Conservation (phyloP, 1,284 basidiomycete genomes). For the Sanguinoderma infundibulare region DNA sequence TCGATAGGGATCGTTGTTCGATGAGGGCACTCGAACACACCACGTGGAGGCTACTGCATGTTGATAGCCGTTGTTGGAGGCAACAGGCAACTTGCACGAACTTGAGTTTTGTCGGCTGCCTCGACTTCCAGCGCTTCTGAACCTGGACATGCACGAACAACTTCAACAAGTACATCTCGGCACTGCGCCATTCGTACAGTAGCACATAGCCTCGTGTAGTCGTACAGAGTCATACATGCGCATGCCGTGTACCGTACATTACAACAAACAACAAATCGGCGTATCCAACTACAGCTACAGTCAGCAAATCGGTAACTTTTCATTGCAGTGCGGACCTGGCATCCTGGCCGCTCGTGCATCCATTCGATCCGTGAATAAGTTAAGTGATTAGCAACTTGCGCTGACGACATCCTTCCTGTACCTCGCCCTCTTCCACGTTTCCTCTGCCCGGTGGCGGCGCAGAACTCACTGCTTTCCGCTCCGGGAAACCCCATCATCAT, state of each 20-base stretch:
- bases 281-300: conserved; percentile 4
- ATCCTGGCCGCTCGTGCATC: neutral
- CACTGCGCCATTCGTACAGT: conserved; percentile 4
- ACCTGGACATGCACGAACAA: too few species aligned
- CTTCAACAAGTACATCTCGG: neutral
- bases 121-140: too few species aligned
- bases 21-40: too few species aligned
- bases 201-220: conserved; percentile 1
- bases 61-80: too few species aligned
- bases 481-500: conserved; percentile 1
- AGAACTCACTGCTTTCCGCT: neutral
- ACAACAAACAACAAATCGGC: conserved; percentile 1
- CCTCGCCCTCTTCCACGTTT: neutral
- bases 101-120: neutral
- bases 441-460: neutral
- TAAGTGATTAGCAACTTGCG: neutral
- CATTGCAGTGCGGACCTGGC: neutral
- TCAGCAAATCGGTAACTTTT: neutral
- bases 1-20: too few species aligned
- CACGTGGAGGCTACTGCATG: too few species aligned
- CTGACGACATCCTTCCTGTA: neutral
- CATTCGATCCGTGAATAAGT: neutral
- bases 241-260: neutral
- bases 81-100: neutral
- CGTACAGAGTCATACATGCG: too few species aligned